Evolutionary conservation across 2,329 filamentous ascomycete genomes (phyloP).

Genomic region (Aquanectria penicillioides): DNA sequence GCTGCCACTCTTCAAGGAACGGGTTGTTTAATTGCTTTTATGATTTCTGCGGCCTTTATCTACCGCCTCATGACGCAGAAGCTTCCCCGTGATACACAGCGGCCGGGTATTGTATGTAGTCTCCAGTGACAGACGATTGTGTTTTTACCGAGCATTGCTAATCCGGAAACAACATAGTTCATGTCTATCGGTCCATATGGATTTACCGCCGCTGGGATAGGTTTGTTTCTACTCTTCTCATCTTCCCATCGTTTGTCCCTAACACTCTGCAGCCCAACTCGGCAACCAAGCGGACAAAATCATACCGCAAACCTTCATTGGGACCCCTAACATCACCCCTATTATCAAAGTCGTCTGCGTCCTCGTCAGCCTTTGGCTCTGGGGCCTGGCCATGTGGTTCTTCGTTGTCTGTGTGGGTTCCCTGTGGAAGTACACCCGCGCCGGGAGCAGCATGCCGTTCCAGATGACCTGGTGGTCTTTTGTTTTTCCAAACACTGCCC

Average conservation of each 20-base stretch:
- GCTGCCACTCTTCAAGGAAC: conserved; percentile 64
- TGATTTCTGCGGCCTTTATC: conserved; percentile 86
- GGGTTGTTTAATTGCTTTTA: conserved; percentile 69
- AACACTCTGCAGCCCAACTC: conserved; percentile 50
- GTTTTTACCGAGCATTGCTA: neutral
- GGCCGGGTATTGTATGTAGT: conserved; percentile 73
- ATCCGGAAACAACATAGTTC: conserved; percentile 59
- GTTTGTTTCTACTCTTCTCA: conserved; percentile 4
- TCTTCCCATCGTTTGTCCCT: neutral
- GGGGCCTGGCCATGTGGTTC: conserved; percentile 86
- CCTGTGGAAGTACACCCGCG: conserved; percentile 72
- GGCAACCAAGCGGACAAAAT: conserved; percentile 55
- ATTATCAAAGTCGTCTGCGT: conserved; percentile 61
- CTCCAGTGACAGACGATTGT: no score
- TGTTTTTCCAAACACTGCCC: conserved; percentile 81
- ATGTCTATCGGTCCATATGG: conserved; percentile 82
- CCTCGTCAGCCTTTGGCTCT: conserved; percentile 80
- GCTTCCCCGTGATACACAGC: conserved; percentile 77
- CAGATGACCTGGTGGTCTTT: conserved; percentile 90
- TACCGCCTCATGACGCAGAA: conserved; percentile 92
- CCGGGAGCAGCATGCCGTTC: conserved; percentile 72
- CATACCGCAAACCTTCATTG: conserved; percentile 55
- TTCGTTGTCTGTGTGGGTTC: conserved; percentile 83
- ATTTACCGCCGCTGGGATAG: conserved; percentile 60
- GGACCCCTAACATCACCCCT: conserved; percentile 52